Evolutionary conservation across 768 basidiomycete species (phyloP).

Genomic region (Ephemerocybe angulata): DNA sequence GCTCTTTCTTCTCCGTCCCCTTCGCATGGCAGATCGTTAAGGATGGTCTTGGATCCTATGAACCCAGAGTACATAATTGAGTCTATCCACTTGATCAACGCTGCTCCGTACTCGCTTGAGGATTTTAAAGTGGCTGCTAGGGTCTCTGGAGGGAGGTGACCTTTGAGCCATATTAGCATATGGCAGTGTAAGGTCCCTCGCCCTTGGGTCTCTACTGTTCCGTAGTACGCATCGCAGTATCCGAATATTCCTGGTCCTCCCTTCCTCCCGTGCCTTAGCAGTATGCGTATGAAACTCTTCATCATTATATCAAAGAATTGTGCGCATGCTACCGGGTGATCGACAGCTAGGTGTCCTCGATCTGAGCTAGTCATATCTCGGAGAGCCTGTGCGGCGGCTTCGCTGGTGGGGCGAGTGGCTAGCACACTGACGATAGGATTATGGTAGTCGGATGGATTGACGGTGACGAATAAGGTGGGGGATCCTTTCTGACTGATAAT

Average conservation of each 20-base stretch:
- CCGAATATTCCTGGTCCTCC: neutral
- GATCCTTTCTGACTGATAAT: neutral
- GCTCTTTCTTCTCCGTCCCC: no score
- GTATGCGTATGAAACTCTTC: neutral
- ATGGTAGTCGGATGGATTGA: neutral
- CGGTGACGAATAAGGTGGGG: neutral
- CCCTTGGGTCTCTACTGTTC: constrained; percentile 15
- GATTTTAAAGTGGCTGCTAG: neutral
- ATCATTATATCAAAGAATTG: no score
- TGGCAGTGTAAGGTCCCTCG: constrained; percentile 15
- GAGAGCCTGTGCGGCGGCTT: no score
- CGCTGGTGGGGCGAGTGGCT: neutral
- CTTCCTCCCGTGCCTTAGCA: neutral
- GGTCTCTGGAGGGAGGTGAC: constrained; percentile 9
- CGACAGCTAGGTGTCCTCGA: no score
- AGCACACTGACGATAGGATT: neutral
- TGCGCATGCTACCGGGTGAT: neutral
- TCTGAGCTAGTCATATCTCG: no score
- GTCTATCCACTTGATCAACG: constrained; percentile 9
- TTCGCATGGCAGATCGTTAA: no score
- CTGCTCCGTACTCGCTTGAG: neutral
- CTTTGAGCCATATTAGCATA: constrained; percentile 12
- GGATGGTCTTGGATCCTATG: neutral
- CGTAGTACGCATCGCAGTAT: constrained; percentile 9
- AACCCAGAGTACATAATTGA: constrained; percentile 5